Conservation (phyloP, 495 filamentous ascomycete genomes). For the Ascobolus immersus region DNA sequence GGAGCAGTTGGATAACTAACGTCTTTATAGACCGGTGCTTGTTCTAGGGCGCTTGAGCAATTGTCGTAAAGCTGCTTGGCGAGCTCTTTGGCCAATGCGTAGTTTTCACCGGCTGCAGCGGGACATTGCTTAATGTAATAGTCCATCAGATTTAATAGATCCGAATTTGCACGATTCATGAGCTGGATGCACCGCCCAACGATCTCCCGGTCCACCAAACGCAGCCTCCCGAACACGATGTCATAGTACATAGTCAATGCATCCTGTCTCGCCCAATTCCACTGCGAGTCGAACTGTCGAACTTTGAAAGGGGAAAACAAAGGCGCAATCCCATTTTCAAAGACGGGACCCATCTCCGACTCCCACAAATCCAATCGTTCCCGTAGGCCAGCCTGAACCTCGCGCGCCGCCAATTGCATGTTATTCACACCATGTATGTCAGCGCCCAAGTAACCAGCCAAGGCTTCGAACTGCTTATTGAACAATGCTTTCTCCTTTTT, state of each 20-base stretch:
- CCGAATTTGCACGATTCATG: conserved; percentile 96
- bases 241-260: conserved; percentile 97
- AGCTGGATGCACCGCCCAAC: conserved; percentile 94
- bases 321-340: conserved; percentile 80
- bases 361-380: conserved; percentile 87
- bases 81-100: conserved; percentile 87
- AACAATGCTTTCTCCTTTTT: conserved; percentile 85
- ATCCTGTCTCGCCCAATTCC: conserved; percentile 98
- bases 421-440: conserved; percentile 89
- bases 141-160: conserved; percentile 95
- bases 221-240: conserved; percentile 87
- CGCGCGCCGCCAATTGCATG: conserved; percentile 55
- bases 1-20: conserved; percentile 79
- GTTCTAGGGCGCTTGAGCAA: conserved; percentile 69
- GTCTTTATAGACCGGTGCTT: conserved; percentile 79
- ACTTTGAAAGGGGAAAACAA: conserved; percentile 83
- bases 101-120: conserved; percentile 87
- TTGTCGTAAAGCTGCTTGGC: conserved; percentile 88
- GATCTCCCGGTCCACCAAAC: conserved; percentile 87
- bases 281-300: conserved; percentile 88
- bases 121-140: conserved; percentile 99
- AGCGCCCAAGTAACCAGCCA: conserved; percentile 89
- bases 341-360: conserved; percentile 85
- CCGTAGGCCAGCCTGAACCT: conserved; percentile 65
- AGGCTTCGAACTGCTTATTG: conserved; percentile 89